Conservation (phyloP, 2,329 filamentous ascomycete species). For the Colletotrichum paranaense region DNA sequence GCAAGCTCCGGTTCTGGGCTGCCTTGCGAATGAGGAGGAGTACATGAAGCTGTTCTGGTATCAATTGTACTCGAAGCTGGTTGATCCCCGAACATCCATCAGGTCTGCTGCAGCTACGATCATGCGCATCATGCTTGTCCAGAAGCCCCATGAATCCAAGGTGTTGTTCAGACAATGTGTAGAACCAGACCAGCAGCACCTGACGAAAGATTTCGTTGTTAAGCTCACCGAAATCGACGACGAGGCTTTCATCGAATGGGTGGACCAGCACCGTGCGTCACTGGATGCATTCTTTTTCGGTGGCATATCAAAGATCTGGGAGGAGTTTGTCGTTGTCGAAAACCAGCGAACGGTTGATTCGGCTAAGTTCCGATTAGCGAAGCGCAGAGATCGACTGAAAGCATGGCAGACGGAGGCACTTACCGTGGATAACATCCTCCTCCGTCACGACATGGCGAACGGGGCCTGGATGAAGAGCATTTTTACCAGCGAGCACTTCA, state of each 20-base stretch:
- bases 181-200: conserved; percentile 74
- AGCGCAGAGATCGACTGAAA: conserved; percentile 84
- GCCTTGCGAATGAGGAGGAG: conserved; percentile 81
- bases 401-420: conserved; percentile 80
- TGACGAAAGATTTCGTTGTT: conserved; percentile 83
- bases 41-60: conserved; percentile 91
- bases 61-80: conserved; percentile 88
- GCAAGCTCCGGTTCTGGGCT: conserved; percentile 89
- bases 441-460: conserved; percentile 88
- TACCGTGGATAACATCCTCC: conserved; percentile 76
- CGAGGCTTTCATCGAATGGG: conserved; percentile 87
- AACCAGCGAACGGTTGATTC: conserved; percentile 84
- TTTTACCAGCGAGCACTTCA: conserved; percentile 89
- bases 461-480: conserved; percentile 96
- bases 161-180: conserved; percentile 79
- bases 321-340: conserved; percentile 85
- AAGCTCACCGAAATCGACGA: conserved; percentile 90
- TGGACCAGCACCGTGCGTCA: conserved; percentile 82
- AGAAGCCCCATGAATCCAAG: conserved; percentile 87
- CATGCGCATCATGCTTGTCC: conserved; percentile 92
- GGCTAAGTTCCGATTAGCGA: conserved; percentile 75
- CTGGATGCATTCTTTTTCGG: conserved; percentile 87
- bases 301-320: conserved; percentile 85
- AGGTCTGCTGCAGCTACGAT: conserved; percentile 83
- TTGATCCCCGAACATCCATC: conserved; percentile 75